Evolutionary conservation across 202 grass and related monocot genomes (phyloP), one percentile per base, ranked within the genome.

Genomic region (Brachypodium distachyon): DNA sequence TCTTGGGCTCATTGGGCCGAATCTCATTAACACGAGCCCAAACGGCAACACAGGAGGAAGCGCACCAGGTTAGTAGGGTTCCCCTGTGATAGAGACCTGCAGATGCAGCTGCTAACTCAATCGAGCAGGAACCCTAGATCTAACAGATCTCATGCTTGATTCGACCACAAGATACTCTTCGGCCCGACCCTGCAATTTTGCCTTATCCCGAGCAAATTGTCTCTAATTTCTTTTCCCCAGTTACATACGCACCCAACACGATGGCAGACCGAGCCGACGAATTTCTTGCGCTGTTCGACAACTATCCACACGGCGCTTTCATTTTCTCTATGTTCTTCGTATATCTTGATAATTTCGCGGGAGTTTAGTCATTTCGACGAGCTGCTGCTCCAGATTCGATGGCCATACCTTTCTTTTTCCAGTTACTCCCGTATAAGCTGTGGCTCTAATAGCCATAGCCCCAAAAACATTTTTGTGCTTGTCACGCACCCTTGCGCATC

Each of bases 401-500:
- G 71, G 40, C 23, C 25, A 27, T 42, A 74, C 42, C 37, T 34
- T 61, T 48, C 19, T 50, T 70, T 4, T 41, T 77, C 65, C 33
- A 74, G 56, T 43, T 36, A 38, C 40, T 76, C 54, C 56, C 64
- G 83, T 51, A 83, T 19, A 66, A 73, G 14, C 14, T 16, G 55
- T 52, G 83, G 67, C 18, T 74, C 39, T 78, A 71, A 88, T 67
- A 84, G 38, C 85, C 58, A 17, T 18, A 29, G 63, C 67, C 76
- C 26, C 2, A 57, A 10, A 49, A 6, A 50, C 64, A 33, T n/a
- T 65, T 59, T 53, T 78, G 28, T 61, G 78, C n/a, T 32, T 17
- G 73, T 90, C 87, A 87, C 67, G 77, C 44, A 42, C 79, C 76
- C 75, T 77, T 37, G 13, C 51, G 65, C 83, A 70, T 33, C 1